Base-by-base conservation (phyloP, 495 filamentous ascomycete species). In the Penicillium robsamsonii region DNA sequence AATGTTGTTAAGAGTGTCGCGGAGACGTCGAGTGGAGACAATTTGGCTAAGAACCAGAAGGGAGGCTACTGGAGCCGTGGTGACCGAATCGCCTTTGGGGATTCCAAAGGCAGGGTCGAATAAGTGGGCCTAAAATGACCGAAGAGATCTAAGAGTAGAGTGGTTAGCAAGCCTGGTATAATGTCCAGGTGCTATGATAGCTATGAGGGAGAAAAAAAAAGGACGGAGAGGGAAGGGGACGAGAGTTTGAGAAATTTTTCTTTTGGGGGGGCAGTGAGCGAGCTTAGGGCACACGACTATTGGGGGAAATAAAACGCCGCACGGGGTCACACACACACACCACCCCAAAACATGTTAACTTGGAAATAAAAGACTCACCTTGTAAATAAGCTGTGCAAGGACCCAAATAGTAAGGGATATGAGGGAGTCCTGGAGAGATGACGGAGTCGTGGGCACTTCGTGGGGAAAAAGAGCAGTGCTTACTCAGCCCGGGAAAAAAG, bases 31-130 rank as follows among this genome's bases (percentile, higher is more conserved):
- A 70, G 72, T 75, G 60, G 78, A 77, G 60, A 81, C 90, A 95
- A 92, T 83, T 89, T 93, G 88, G 79, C 90, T 83, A 75, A 80
- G 85, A 64, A 85, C 77, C 56, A 79, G 73, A 56, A 70, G 71
- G 50, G 81, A 81, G 84, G 86, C 85, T 80, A 71, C 69, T 67
- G 72, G 73, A 86, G 87, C 88, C 89, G 89, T 93, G 75, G 66
- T 89, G 80, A 71, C 57, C 59, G 59, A 41, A 53, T 66, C 63
- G 73, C 83, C 86, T 88, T 89, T 87, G 84, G 83, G 67, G 59
- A 67, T 72, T 77, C 82, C 84, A 87, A 87, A 87, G 85, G 84
- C 85, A 70, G 67, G 37, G 55, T 53, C 17, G 17, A 43, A 30
- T n/a, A 27, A 37, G 37, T 30, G 50, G 50, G 29, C 8, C 44